Conservation (phyloP, 2,329 filamentous ascomycete species). For the Hymenoscyphus fraxineus region DNA sequence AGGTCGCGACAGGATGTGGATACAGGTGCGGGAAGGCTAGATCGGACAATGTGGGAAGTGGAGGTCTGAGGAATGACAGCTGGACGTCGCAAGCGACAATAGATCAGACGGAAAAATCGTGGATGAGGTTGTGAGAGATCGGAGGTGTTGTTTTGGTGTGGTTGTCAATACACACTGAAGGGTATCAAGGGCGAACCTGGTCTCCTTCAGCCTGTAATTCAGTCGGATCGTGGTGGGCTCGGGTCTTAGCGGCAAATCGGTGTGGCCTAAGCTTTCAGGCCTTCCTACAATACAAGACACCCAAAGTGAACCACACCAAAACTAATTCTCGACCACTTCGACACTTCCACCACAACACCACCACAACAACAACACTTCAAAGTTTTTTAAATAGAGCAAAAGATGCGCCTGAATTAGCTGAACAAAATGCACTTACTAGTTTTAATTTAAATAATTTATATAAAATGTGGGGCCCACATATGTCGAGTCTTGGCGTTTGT, state of each 20-base stretch:
- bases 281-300: too few species aligned
- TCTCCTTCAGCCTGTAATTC: too few species aligned
- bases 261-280: not conserved
- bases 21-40: not conserved
- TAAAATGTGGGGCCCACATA: too few species aligned
- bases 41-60: constrained; percentile 10
- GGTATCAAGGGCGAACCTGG: not conserved
- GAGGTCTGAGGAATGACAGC: not conserved
- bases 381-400: too few species aligned
- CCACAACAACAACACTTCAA: too few species aligned
- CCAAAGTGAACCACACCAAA: too few species aligned
- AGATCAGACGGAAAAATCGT: not conserved
- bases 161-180: not conserved
- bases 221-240: not conserved
- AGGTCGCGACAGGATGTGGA: constrained; percentile 26
- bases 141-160: not conserved
- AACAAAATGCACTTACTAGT: too few species aligned
- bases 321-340: too few species aligned
- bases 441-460: too few species aligned
- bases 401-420: too few species aligned
- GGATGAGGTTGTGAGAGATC: not conserved
- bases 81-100: not conserved
- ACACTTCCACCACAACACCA: too few species aligned
- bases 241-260: not conserved
- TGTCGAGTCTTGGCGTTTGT: too few species aligned